These are phyloP conservation scores for Pachysandra terminalis DNA, from an alignment of 164 flowering plant species.

Conservation along the genomic window DNA sequence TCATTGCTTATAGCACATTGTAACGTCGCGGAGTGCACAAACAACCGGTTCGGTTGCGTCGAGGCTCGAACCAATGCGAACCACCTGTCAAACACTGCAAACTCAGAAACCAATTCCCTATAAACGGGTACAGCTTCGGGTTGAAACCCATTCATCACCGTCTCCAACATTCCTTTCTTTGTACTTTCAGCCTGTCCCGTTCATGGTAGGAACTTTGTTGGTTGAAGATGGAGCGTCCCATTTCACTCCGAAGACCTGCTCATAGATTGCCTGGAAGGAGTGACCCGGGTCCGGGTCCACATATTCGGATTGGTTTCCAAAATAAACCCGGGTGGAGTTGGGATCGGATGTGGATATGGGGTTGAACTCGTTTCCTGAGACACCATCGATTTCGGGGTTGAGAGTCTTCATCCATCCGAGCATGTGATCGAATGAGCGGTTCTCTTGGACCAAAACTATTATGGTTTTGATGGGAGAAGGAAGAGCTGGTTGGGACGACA, in stretches of 20 bases:
- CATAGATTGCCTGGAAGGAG: conserved; percentile 60
- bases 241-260: conserved; percentile 46
- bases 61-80: conserved; percentile 66
- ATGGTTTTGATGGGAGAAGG: conserved; percentile 73
- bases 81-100: conserved; percentile 81
- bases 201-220: conserved; percentile 36
- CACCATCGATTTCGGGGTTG: conserved; percentile 78
- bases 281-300: conserved; percentile 77
- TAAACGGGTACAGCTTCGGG: conserved; percentile 68
- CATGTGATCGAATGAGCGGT: conserved; percentile 93
- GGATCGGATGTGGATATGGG: conserved; percentile 48
- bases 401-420: conserved; percentile 85
- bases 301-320: conserved; percentile 38
- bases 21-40: conserved; percentile 78
- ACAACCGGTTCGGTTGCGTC: conserved; percentile 85
- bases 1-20: conserved; percentile 55
- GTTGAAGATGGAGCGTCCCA: conserved; percentile 17
- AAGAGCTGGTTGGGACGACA: conserved; percentile 15
- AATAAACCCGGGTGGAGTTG: conserved; percentile 32
- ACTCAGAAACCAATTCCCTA: conserved; percentile 51
- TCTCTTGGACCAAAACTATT: conserved; percentile 76
- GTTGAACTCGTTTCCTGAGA: conserved; percentile 62
- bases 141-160: conserved; percentile 75
- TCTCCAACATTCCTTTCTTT: conserved; percentile 38
- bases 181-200: conserved; percentile 63